Base-by-base conservation (phyloP, 257 asterid species). In the Jaltomata sinuosa region DNA sequence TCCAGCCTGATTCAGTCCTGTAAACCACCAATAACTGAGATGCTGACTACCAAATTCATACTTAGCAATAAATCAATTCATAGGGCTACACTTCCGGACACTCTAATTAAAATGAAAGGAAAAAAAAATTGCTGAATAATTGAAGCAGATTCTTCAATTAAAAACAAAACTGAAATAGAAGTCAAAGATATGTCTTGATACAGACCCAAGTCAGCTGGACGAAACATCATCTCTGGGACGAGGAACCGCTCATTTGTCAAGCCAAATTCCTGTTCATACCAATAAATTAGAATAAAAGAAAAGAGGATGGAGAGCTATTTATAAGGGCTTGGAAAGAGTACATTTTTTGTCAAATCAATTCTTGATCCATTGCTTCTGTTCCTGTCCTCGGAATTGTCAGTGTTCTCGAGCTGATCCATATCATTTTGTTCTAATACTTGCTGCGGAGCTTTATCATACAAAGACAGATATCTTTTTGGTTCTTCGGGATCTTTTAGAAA, bases 1-100 rank as follows among this genome's bases (percentile, higher is more conserved):
- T 55, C 98, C 98, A 82, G 98, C 98, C 89, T 97, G 96, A 86
- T 97, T 94, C 98, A 97, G 87, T 88, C 99, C 99, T 96, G 88
- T 3, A 84, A 55, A 79, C 78, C 85, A 88, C 84, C 78, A 62
- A 32, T 42, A 45, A n/a, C 27, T 81, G 69, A 61, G 84, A 69
- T 57, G 32, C 52, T 38, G 45, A 57, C 77, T 18, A 34, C 49
- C 34, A 32, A 81, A 61, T 81, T 81, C 53, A 25, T 57, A 61
- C 77, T 38, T 61, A 15, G 38, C 3, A 54, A 25, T 80, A 57
- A 80, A 40, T 50, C 21, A 81, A 61, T 59, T 68, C 57, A 22
- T 49, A 61, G 54, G 29, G 36, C 76, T 25, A 40, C 59, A 81
- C 53, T 59, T 81, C 61, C 18, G 16, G 59, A 81, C 76, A 25